Percentiles rank a stretch among this genome's conserved stretches.
Conservation (phyloP, 441 rosid species). For the Breynia disticha region DNA sequence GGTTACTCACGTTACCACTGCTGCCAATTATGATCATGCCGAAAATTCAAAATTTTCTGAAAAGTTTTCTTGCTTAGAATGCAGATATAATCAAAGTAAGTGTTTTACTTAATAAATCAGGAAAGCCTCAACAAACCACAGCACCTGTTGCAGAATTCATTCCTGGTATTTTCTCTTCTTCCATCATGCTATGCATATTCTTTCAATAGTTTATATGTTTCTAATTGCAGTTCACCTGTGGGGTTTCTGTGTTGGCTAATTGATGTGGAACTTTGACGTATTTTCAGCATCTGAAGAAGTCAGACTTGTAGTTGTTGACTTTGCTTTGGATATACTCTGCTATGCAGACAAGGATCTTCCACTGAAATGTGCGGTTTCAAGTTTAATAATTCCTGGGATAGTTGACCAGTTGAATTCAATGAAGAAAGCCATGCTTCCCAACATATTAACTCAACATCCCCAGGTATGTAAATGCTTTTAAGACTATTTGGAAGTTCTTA, state of each 20-base stretch:
- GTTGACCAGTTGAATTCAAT: slow-evolving; percentile 64
- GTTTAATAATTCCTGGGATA: slow-evolving; percentile 61
- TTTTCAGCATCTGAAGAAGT: slow-evolving; percentile 59
- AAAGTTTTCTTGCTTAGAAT: slow-evolving; percentile 46
- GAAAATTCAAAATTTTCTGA: slow-evolving; percentile 23
- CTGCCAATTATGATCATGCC: background rate
- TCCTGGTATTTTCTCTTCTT: slow-evolving; percentile 46
- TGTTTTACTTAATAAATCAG: slow-evolving; percentile 55
- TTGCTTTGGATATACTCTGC: slow-evolving; percentile 62
- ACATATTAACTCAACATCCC: slow-evolving; percentile 44
- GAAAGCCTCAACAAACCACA: slow-evolving; percentile 26
- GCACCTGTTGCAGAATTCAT: slow-evolving; percentile 63
- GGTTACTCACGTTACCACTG: slow-evolving; percentile 6
- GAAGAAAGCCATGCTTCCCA: slow-evolving; percentile 45
- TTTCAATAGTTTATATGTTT: no score
- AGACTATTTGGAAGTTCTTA: background rate
- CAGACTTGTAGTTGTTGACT: slow-evolving; percentile 52
- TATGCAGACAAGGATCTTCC: slow-evolving; percentile 68
- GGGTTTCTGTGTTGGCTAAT: background rate
- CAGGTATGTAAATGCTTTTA: slow-evolving; percentile 30
- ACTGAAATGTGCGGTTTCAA: slow-evolving; percentile 45
- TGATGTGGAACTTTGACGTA: slow-evolving; percentile 7
- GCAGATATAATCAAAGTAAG: slow-evolving; percentile 73
- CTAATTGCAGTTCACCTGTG: background rate
- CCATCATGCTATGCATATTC: slow-evolving; percentile 2